Conservation (phyloP, 139 green algal species). For the Chlamydomonas sp. region DNA sequence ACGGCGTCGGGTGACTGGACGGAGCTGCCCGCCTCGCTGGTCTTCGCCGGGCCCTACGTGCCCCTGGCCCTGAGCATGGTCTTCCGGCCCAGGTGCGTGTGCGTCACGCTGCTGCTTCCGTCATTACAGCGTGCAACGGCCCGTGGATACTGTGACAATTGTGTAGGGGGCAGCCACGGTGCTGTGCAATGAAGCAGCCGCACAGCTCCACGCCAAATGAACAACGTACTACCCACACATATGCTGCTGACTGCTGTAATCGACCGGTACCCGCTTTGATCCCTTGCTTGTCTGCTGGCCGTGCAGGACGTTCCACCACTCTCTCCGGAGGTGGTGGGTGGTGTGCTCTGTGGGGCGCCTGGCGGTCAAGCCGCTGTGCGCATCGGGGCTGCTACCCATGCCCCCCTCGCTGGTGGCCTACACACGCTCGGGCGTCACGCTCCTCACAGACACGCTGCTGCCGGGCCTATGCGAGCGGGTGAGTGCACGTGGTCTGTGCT, state of each 20-base stretch:
- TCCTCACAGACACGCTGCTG: slow-evolving; percentile 5
- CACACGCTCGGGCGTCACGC: slow-evolving; percentile 2
- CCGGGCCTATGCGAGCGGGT: slow-evolving; percentile 20
- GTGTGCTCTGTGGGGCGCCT: background rate
- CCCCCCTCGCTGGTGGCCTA: background rate
- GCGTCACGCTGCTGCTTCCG: too few species aligned
- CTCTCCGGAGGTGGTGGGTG: background rate
- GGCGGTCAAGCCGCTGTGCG: background rate
- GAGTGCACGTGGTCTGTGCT: background rate
- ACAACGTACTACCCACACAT: too few species aligned
- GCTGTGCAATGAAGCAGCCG: too few species aligned
- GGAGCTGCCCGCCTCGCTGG: background rate
- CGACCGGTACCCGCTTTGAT: too few species aligned
- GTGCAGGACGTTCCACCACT: too few species aligned
- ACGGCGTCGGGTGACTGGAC: background rate
- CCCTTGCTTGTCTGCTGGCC: too few species aligned
- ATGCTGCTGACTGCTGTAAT: too few species aligned
- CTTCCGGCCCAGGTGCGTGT: background rate
- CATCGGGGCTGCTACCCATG: background rate
- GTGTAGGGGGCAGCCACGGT: too few species aligned
- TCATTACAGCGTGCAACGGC: too few species aligned
- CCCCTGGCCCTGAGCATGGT: background rate
- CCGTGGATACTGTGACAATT: too few species aligned
- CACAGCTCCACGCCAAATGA: too few species aligned
- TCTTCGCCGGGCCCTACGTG: slow-evolving; percentile 14